Evolutionary conservation across 2,329 filamentous ascomycete genomes (phyloP), one percentile per base, ranked within the genome.

Genomic region (Phialophora macrospora): DNA sequence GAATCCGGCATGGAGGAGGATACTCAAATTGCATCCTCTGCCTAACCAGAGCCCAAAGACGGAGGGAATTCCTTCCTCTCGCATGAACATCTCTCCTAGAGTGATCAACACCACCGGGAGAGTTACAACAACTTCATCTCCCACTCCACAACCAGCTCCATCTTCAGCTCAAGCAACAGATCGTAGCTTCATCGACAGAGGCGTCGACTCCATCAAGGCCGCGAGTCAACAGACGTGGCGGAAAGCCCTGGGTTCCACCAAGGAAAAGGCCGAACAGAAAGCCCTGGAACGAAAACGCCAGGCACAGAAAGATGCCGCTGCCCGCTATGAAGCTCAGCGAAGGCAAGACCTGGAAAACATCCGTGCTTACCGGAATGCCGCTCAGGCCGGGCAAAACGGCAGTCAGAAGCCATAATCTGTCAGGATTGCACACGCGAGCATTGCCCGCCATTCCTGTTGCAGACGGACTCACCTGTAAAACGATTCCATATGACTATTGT

Each of bases 181-280:
- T 68, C 65, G 65, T 12, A 76, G 74, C 61, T 24, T 72, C 22
- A 74, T 81, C 57, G 79, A 80, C 70, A 76, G 76, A 46, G 70
- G 72, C 22, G 66, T 80, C n/a, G 71, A 76, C 57, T 71, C 68
- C 17, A 57, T 73, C 63, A 78, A 77, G 66, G 64, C 73, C n/a
- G 63, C 60, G 28, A 67, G 71, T 55, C 41, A 59, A 48, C 32
- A 66, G 22, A 54, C 51, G 34, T 63, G 59, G 55, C 49, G 55
- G 12, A 65, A 58, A 11, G 55, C 57, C 11, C 26, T 60, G 22
- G 60, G 66, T 24, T 46, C 55, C 14, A 55, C 60, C 24, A 56
- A 48, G 44, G 60, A 60, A 14, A 55, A 60, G 7, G 62, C 60
- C 59, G 52, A 63, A 32, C 55, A 57, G 44, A 49, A 65, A 28